A percentile compares a stretch with the other conserved stretches of the same genome.
phyloP scores from a whole-genome alignment of 1,284 basidiomycete genomes.

The Microbotryum silenes-acaulis region DNA sequence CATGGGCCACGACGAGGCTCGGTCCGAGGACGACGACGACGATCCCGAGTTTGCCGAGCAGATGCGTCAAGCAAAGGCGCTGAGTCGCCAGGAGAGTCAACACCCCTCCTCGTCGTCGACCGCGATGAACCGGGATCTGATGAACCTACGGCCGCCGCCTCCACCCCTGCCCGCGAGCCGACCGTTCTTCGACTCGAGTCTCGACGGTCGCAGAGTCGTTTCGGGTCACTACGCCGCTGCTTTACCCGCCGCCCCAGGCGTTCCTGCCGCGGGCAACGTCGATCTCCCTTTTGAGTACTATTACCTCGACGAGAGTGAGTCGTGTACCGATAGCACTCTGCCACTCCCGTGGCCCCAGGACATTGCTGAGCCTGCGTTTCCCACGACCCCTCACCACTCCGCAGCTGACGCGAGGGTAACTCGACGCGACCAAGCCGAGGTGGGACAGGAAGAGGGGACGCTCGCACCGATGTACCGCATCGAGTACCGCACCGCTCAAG shows the following conservation, averaged over 20 bases:
- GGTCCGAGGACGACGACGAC: not conserved
- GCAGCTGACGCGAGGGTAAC: slow-evolving; percentile 8
- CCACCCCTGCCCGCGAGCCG: too few relatives aligned
- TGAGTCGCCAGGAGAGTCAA: not conserved
- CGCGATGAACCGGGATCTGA: too few relatives aligned
- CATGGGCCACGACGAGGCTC: not conserved
- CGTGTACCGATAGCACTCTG: too few relatives aligned
- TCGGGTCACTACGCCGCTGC: slow-evolving; percentile 6
- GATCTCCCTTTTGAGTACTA: slow-evolving; percentile 19
- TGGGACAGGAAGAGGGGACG: slow-evolving; percentile 9
- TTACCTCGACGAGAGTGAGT: slow-evolving; percentile 21
- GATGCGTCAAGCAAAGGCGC: slow-evolving; percentile 4
- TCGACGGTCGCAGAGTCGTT: slow-evolving; percentile 13
- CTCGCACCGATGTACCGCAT: slow-evolving; percentile 18
- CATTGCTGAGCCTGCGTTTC: too few relatives aligned
- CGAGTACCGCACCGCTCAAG: slow-evolving; percentile 27
- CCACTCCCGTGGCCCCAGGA: too few relatives aligned
- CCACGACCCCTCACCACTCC: too few relatives aligned
- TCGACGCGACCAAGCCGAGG: slow-evolving; percentile 15
- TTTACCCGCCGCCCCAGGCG: not conserved
- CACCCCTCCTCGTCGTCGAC: too few relatives aligned
- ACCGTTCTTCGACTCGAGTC: too few relatives aligned
- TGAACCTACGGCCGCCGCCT: too few relatives aligned
- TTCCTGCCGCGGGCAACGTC: slow-evolving; percentile 6
- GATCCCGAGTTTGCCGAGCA: slow-evolving; percentile 2